phyloP scores from a whole-genome alignment of 257 asterid genomes.

The Capsicum baccatum region DNA sequence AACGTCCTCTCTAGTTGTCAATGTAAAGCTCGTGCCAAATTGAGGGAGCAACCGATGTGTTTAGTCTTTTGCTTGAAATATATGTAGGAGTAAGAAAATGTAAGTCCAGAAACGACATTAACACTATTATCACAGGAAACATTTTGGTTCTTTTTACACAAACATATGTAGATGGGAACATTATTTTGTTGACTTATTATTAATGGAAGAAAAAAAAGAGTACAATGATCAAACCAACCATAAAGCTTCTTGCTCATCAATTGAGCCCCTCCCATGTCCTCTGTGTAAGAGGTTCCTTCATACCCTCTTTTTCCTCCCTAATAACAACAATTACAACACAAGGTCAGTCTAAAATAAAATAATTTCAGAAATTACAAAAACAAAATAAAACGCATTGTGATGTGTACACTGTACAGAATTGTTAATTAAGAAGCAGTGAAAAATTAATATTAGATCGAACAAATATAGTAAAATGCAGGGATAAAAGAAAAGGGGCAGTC shows the following conservation, averaged over 20 bases:
- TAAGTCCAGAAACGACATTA: too few species aligned
- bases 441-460: neutral
- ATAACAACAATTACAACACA: slow-evolving; percentile 40
- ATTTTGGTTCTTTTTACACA: neutral
- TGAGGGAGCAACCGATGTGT: too few species aligned
- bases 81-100: too few species aligned
- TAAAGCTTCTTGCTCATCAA: neutral
- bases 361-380: neutral
- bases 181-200: neutral
- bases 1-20: too few species aligned
- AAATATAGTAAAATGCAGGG: neutral
- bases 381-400: neutral
- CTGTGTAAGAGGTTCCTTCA: slow-evolving; percentile 43
- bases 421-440: neutral
- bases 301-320: slow-evolving; percentile 63
- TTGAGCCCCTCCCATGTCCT: neutral
- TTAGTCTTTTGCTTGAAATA: too few species aligned
- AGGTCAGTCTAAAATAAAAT: slow-evolving; percentile 21
- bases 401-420: neutral
- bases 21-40: too few species aligned
- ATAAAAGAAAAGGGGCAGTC: neutral
- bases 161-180: neutral
- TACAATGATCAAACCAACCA: too few species aligned
- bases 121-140: too few species aligned
- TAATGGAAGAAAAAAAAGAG: neutral